phyloP scores from a whole-genome alignment of 1,284 basidiomycete species.

The Fistulinella cinereoalba region DNA sequence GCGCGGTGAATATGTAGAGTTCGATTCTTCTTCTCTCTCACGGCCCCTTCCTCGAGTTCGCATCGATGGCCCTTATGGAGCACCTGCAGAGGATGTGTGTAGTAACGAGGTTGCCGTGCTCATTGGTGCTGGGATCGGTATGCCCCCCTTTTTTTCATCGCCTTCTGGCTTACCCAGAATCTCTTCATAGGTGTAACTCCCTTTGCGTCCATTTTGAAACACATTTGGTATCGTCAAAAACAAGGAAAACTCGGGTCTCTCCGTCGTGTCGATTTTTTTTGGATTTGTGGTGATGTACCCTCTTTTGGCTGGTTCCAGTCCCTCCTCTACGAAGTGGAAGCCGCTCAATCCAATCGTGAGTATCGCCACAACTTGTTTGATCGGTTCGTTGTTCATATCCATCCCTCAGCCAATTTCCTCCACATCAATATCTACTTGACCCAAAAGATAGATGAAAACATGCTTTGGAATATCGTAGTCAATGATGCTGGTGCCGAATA shows the following conservation, averaged over 20 bases:
- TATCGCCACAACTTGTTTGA: slow-evolving; percentile 16
- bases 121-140: slow-evolving; percentile 87
- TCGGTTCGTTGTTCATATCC: not conserved
- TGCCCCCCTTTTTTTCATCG: slow-evolving; percentile 19
- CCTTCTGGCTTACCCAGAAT: not conserved
- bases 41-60: slow-evolving; percentile 67
- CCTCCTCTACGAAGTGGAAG: slow-evolving; percentile 80
- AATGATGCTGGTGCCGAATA: slow-evolving; percentile 80
- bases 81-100: slow-evolving; percentile 89
- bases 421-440: slow-evolving; percentile 89
- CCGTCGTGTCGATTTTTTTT: slow-evolving; percentile 86
- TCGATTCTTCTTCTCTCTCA: slow-evolving; percentile 49
- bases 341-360: slow-evolving; percentile 79
- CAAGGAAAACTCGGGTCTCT: slow-evolving; percentile 71
- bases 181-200: slow-evolving; percentile 68
- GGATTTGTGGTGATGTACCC: slow-evolving; percentile 86
- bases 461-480: slow-evolving; percentile 87
- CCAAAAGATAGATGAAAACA: slow-evolving; percentile 79
- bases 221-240: slow-evolving; percentile 89
- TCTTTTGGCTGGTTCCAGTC: slow-evolving; percentile 93
- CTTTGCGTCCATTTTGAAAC: slow-evolving; percentile 88
- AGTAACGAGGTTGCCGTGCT: slow-evolving; percentile 80
- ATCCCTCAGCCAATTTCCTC: slow-evolving; percentile 71
- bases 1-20: slow-evolving; percentile 78
- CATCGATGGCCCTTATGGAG: slow-evolving; percentile 86